Conservation (phyloP, 768 basidiomycete genomes). For the Boletales sp. region DNA sequence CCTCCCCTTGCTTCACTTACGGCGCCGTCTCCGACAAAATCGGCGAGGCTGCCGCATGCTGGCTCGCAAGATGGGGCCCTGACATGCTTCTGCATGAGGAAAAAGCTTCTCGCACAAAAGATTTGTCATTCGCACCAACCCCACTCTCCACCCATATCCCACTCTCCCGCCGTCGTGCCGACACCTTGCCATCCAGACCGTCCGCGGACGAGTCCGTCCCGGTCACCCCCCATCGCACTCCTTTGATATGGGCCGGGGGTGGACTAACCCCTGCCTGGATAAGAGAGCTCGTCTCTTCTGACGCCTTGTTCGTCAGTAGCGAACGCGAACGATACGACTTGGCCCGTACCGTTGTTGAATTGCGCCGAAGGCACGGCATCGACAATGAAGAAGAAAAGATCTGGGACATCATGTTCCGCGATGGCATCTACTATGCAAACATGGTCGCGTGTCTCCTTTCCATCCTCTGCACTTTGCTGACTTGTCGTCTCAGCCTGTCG, state of each 20-base stretch:
- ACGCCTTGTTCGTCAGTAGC: slow-evolving; percentile 73
- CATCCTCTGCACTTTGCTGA: not conserved
- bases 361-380: slow-evolving; percentile 56
- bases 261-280: slow-evolving; percentile 76
- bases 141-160: slow-evolving; percentile 15
- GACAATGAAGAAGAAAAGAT: slow-evolving; percentile 63
- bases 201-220: slow-evolving; percentile 12
- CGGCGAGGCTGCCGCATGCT: slow-evolving; percentile 84
- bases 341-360: slow-evolving; percentile 70
- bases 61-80: slow-evolving; percentile 81
- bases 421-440: slow-evolving; percentile 82
- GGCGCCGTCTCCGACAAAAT: slow-evolving; percentile 91
- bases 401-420: slow-evolving; percentile 66
- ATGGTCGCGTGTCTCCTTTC: slow-evolving; percentile 52
- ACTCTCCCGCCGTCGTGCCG: slow-evolving; percentile 25
- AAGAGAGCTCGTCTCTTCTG: slow-evolving; percentile 67
- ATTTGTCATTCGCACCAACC: slow-evolving; percentile 11
- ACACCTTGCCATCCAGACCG: slow-evolving; percentile 26
- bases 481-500: slow-evolving; percentile 53
- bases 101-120: slow-evolving; percentile 18
- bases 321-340: slow-evolving; percentile 81
- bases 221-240: slow-evolving; percentile 27
- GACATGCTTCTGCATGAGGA: slow-evolving; percentile 75
- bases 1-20: slow-evolving; percentile 58
- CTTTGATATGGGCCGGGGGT: slow-evolving; percentile 68